Evolutionary conservation across 129 eudicot genomes (phyloP), one percentile per base, ranked within the genome.

Genomic region (Flaveria trinervia): DNA sequence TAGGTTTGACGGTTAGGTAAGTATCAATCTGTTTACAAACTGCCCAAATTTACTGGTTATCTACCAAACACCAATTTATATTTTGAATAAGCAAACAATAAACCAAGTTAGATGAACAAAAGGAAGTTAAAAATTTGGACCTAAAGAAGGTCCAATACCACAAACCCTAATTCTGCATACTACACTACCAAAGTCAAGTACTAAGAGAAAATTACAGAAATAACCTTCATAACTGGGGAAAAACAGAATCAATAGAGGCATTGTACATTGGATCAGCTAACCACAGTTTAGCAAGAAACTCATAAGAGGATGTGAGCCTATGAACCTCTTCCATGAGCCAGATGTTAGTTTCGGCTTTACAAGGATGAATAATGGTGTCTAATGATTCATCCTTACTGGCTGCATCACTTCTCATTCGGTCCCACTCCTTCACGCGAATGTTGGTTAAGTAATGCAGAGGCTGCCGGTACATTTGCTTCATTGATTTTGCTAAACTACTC

Each of bases 371-470:
- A 10, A 87, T 16, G n/a, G 82, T 72, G 79, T 90, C 95, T 61
- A 93, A 73, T 20, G 73, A 72, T 67, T 82, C 86, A 36, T 76
- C 92, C 23, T 77, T 84, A 28, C 33, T 22, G 41, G 25, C 65
- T 30, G 73, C 81, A 52, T 83, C 88, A 28, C 80, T 26, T 70
- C 90, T 86, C 83, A 76, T 68, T 36, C 77, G 70, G 75, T 92
- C 96, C 96, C 83, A 84, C 30, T 85, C 84, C 70, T 82, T 86
- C 62, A 92, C 57, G 39, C 72, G 92, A 52, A 83, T 57, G 64
- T 92, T 92, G 55, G 98, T 92, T 43, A 90, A 89, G 82, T 90
- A 92, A 83, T 92, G 96, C 7, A 92, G 86, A 3, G 98, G 98
- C 71, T 92, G 96, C 50, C 45, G 79, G 48, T 92, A 92, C 62